Percentiles rank a stretch among this genome's conserved stretches.
These are phyloP conservation scores for Chlorella sp. DNA, from an alignment of 139 green algal genomes.

Conservation along the genomic window DNA sequence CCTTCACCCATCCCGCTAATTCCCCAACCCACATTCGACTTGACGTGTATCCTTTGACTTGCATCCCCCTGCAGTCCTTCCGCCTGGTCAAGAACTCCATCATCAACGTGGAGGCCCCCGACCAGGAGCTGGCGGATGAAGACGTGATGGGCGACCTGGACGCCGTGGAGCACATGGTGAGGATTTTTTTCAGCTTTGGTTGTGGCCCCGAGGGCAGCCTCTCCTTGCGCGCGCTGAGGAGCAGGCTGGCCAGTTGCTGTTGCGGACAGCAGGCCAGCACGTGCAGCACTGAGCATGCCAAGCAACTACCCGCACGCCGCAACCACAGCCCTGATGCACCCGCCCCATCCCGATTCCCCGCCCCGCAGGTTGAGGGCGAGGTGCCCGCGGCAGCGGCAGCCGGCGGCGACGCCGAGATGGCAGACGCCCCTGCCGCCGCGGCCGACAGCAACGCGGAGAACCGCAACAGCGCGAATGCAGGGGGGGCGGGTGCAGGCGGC, in stretches of 20 bases:
- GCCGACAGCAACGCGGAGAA: conserved; percentile 16
- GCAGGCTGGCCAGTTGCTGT: too few relatives aligned
- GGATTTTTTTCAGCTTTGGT: background rate
- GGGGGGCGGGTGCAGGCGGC: background rate
- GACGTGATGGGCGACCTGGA: conserved; percentile 48
- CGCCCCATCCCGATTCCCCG: too few relatives aligned
- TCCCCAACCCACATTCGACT: too few relatives aligned
- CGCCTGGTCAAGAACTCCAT: conserved; percentile 90
- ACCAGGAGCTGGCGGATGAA: conserved; percentile 80
- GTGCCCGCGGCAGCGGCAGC: background rate
- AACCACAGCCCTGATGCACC: background rate
- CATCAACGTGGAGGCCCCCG: conserved; percentile 81
- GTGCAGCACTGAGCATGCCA: background rate
- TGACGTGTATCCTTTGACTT: too few relatives aligned
- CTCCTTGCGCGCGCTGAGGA: too few relatives aligned
- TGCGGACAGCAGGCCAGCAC: too few relatives aligned
- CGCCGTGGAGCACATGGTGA: conserved; percentile 32
- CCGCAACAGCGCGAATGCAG: conserved; percentile 5
- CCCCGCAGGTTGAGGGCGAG: background rate
- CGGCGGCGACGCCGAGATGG: conserved; percentile 34
- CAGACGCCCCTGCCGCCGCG: conserved; percentile 33
- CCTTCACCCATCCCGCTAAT: too few relatives aligned
- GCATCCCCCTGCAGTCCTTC: conserved; percentile 60
- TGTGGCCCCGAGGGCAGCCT: background rate
- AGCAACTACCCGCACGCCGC: background rate